Evolutionary conservation across 148 eudicot species (phyloP), one percentile per base, ranked within the genome.

Genomic region (Rhododendron ferrugineum): DNA sequence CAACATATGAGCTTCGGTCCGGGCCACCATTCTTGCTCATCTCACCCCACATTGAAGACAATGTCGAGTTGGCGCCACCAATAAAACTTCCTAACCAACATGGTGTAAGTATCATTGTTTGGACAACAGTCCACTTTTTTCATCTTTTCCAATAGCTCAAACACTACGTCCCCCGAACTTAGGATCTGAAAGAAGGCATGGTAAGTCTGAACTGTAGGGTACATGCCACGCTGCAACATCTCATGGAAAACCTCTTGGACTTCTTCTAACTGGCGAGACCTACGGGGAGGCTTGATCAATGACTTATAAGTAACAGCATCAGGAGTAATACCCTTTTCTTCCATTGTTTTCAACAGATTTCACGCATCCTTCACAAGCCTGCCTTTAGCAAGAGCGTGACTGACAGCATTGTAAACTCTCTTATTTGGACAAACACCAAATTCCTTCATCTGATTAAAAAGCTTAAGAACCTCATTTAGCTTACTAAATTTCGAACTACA

Each of bases 361-460:
- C 93, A 86, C n/a, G 95, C 95, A 88, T 94, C 98, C 81, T 87
- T 90, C 76, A 90, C 89, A 56, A 79, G 90, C 54, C 92, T 93
- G 22, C 89, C 93, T 83, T 94, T 96, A 28, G 98, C 95, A 83
- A 96, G 92, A 78, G 97, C 97, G 73, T 93, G 94, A 82, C 93
- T 91, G 84, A 94, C 93, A 26, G 93, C 94, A 88, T 96, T 96
- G 83, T 93, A 96, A 60, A 92, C 96, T 89, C 93, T 94, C 89
- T 91, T 92, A 87, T 96, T 97, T 2, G 93, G 95, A 64, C 83
- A 86, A 87, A 96, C 88, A 83, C 89, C 90, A 86, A 83, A 73
- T 74, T 83, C 88, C 89, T 93, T 93, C 98, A 96, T 93, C 88
- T 88, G 85, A 34, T 93, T 85, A 54, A 92, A 96, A 36, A 90